phyloP scores from a whole-genome alignment of 2,329 filamentous ascomycete species.

The Hypoxylon sp. region DNA sequence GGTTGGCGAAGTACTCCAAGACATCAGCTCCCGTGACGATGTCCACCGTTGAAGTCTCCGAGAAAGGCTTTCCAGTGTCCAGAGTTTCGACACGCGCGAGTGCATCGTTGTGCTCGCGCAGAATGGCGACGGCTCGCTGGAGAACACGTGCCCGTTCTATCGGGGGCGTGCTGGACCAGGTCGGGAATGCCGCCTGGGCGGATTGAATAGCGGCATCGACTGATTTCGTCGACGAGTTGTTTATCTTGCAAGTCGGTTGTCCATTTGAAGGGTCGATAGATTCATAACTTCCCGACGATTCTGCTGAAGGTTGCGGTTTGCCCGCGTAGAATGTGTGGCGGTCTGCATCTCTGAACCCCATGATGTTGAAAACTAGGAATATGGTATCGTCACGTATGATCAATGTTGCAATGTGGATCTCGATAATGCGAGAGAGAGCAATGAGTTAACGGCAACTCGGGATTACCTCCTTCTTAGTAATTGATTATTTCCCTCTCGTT shows the following conservation, averaged over 20 bases:
- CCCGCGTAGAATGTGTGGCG: slow-evolving; percentile 81
- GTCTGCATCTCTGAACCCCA: slow-evolving; percentile 42
- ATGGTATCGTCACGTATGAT: too few species aligned
- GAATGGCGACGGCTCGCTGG: slow-evolving; percentile 75
- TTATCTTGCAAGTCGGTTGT: slow-evolving; percentile 73
- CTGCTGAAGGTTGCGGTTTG: slow-evolving; percentile 67
- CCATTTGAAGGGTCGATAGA: slow-evolving; percentile 79
- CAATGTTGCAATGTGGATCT: slow-evolving; percentile 1
- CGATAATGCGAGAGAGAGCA: too few species aligned
- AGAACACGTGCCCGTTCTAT: slow-evolving; percentile 79
- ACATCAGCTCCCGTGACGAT: slow-evolving; percentile 85
- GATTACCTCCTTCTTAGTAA: neutral
- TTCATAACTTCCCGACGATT: slow-evolving; percentile 70
- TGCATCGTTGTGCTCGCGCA: slow-evolving; percentile 80
- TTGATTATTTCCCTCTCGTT: slow-evolving; percentile 2
- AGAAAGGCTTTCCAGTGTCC: slow-evolving; percentile 87
- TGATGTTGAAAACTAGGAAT: slow-evolving; percentile 32
- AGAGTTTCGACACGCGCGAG: slow-evolving; percentile 82
- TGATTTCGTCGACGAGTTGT: slow-evolving; percentile 71
- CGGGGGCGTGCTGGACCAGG: slow-evolving; percentile 80
- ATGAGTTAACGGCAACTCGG: too few species aligned
- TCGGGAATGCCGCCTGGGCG: slow-evolving; percentile 74
- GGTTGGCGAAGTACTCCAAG: slow-evolving; percentile 84
- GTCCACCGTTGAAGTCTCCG: slow-evolving; percentile 85
- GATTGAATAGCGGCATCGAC: slow-evolving; percentile 77